Evolutionary conservation across 352 stramenopile species (phyloP).

Genomic region (Phytophthora kernoviae): DNA sequence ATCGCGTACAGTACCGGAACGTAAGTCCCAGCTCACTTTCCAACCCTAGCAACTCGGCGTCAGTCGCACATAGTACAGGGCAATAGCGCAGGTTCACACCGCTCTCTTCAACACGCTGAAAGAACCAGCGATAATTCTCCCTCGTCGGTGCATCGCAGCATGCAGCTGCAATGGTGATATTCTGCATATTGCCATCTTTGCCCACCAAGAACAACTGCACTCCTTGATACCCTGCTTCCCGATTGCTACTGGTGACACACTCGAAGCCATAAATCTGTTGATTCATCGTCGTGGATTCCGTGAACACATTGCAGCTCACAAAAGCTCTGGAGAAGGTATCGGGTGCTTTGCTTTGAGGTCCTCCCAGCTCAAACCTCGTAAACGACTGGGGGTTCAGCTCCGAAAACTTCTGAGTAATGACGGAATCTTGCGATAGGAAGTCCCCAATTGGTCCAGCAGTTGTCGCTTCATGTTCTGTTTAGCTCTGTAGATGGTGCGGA

Average conservation of each 20-base stretch:
- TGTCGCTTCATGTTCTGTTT: slow-evolving; percentile 49
- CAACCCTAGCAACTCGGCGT: slow-evolving; percentile 37
- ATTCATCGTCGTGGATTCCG: slow-evolving; percentile 39
- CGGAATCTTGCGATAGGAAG: slow-evolving; percentile 51
- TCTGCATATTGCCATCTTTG: slow-evolving; percentile 59
- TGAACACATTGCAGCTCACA: slow-evolving; percentile 54
- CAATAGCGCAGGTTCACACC: slow-evolving; percentile 47
- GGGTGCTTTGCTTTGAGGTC: slow-evolving; percentile 16
- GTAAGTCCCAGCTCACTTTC: slow-evolving; percentile 48
- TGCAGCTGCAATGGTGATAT: slow-evolving; percentile 45
- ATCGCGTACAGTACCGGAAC: slow-evolving; percentile 55
- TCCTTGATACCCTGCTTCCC: slow-evolving; percentile 41
- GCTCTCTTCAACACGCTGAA: slow-evolving; percentile 41
- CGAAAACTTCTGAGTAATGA: slow-evolving; percentile 41
- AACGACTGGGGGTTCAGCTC: slow-evolving; percentile 45
- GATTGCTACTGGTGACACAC: slow-evolving; percentile 33
- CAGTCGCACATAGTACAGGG: slow-evolving; percentile 50
- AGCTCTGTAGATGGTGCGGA: slow-evolving; percentile 64
- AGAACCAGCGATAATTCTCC: slow-evolving; percentile 64
- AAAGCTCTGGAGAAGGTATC: slow-evolving; percentile 52
- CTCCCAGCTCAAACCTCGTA: slow-evolving; percentile 29
- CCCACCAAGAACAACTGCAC: slow-evolving; percentile 55
- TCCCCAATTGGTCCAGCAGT: slow-evolving; percentile 35
- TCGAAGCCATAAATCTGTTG: slow-evolving; percentile 65
- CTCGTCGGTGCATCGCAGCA: slow-evolving; percentile 38